These are phyloP conservation scores for Bisporella sp. DNA, from an alignment of 2,329 filamentous ascomycete genomes.

Conservation along the genomic window DNA sequence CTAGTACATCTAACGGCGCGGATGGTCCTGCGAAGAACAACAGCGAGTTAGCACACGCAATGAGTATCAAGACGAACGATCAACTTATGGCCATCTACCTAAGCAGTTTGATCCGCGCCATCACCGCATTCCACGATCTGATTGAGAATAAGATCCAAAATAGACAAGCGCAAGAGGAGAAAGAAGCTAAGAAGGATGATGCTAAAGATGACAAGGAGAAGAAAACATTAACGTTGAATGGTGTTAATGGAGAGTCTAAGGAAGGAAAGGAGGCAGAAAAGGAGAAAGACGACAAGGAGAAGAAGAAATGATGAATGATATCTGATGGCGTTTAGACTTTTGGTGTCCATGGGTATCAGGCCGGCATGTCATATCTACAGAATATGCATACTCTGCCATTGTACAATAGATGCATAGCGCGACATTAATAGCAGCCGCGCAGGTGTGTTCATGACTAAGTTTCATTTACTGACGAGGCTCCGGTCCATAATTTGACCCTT, in stretches of 20 bases:
- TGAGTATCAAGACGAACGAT: constrained; percentile 99
- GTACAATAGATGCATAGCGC: constrained; percentile 29
- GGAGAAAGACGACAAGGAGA: constrained; percentile 50
- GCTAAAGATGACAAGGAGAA: constrained; percentile 49
- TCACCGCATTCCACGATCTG: constrained; percentile 97
- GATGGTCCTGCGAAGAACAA: constrained; percentile 49
- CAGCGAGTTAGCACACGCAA: constrained; percentile 85
- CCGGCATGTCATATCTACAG: too few species aligned
- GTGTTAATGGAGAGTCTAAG: constrained; percentile 41
- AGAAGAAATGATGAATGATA: constrained; percentile 33
- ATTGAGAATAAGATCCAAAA: constrained; percentile 99
- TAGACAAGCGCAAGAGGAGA: constrained; percentile 92
- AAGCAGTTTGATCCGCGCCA: constrained; percentile 91
- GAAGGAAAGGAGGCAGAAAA: constrained; percentile 40
- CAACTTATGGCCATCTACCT: constrained; percentile 98
- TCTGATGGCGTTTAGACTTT: too few species aligned
- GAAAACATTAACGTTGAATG: constrained; percentile 50
- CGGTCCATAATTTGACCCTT: too few species aligned
- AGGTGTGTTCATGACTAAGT: constrained; percentile 9
- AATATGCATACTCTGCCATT: constrained; percentile 13
- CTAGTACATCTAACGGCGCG: constrained; percentile 40
- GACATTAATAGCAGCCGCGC: constrained; percentile 19
- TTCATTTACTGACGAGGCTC: neutral
- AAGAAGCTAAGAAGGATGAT: constrained; percentile 69
- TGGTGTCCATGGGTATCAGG: too few species aligned